Percentiles rank a stretch among this genome's conserved stretches.
Conservation (phyloP, 768 basidiomycete species). For the Tephrocybe rancida region DNA sequence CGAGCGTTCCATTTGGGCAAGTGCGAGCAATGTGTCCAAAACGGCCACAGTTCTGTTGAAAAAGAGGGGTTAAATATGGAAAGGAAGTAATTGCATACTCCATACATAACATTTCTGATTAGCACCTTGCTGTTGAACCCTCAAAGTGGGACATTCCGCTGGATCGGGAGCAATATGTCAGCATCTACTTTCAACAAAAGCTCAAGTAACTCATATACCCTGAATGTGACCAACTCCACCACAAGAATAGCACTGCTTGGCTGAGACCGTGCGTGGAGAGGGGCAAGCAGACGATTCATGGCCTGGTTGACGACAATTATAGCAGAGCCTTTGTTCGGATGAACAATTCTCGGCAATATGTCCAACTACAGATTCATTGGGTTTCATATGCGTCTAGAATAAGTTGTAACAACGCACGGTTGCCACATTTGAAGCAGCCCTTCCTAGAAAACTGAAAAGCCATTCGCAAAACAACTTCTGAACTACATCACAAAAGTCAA, state of each 20-base stretch:
- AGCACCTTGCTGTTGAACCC: slow-evolving; percentile 60
- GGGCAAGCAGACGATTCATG: slow-evolving; percentile 91
- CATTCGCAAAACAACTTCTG: slow-evolving; percentile 59
- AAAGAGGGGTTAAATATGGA: slow-evolving; percentile 9
- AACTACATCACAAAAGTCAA: slow-evolving; percentile 14
- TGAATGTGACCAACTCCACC: slow-evolving; percentile 91
- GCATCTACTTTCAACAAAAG: slow-evolving; percentile 1
- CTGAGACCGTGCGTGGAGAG: slow-evolving; percentile 76
- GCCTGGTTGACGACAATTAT: slow-evolving; percentile 94
- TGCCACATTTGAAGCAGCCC: slow-evolving; percentile 94
- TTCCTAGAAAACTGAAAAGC: slow-evolving; percentile 85
- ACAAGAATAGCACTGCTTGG: slow-evolving; percentile 93
- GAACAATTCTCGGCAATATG: slow-evolving; percentile 94
- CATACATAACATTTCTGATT: slow-evolving; percentile 87
- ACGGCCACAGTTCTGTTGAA: slow-evolving; percentile 71
- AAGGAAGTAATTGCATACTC: neutral
- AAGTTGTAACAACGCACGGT: slow-evolving; percentile 56
- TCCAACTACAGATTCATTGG: slow-evolving; percentile 57
- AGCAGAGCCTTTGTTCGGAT: slow-evolving; percentile 87
- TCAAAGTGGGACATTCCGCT: slow-evolving; percentile 84
- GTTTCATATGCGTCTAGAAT: neutral
- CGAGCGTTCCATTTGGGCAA: slow-evolving; percentile 57
- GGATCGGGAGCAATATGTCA: neutral
- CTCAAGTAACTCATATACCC: slow-evolving; percentile 29
- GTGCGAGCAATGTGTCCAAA: slow-evolving; percentile 81